Evolutionary conservation across 2,329 filamentous ascomycete species (phyloP).

Genomic region (Ceratocystis eucalypticola): DNA sequence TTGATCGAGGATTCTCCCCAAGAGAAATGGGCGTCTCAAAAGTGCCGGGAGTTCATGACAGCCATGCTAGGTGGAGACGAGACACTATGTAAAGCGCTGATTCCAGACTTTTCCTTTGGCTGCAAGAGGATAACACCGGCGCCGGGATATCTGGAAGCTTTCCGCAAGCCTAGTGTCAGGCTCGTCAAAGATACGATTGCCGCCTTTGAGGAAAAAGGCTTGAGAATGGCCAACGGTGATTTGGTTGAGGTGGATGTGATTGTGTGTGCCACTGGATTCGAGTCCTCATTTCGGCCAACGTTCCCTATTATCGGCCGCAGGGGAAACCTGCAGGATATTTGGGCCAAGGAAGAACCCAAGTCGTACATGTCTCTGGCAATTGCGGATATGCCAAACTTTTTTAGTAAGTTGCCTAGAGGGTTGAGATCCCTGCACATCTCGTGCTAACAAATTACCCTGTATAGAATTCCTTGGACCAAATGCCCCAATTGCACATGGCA

Average conservation of each 20-base stretch:
- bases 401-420: constrained; percentile 30
- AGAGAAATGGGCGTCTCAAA: constrained; percentile 31
- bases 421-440: background rate
- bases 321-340: constrained; percentile 39
- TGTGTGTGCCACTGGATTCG: constrained; percentile 45
- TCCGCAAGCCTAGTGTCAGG: constrained; percentile 35
- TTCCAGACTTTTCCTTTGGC: constrained; percentile 37
- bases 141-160: constrained; percentile 35
- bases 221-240: constrained; percentile 35
- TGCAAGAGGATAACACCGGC: constrained; percentile 39
- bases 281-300: constrained; percentile 38
- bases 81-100: constrained; percentile 36
- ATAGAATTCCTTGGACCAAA: constrained; percentile 40
- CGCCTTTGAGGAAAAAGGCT: constrained; percentile 34
- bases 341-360: constrained; percentile 32
- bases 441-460: constrained; percentile 1
- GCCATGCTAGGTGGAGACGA: constrained; percentile 35
- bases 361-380: constrained; percentile 43
- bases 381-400: constrained; percentile 41
- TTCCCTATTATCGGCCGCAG: constrained; percentile 37
- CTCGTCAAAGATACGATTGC: constrained; percentile 35
- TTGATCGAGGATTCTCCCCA: constrained; percentile 30
- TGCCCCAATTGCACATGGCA: constrained; percentile 38
- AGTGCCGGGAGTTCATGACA: constrained; percentile 36
- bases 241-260: constrained; percentile 41